These are phyloP conservation scores for Athelia sp. DNA, from an alignment of 1,284 basidiomycete species.

Conservation along the genomic window DNA sequence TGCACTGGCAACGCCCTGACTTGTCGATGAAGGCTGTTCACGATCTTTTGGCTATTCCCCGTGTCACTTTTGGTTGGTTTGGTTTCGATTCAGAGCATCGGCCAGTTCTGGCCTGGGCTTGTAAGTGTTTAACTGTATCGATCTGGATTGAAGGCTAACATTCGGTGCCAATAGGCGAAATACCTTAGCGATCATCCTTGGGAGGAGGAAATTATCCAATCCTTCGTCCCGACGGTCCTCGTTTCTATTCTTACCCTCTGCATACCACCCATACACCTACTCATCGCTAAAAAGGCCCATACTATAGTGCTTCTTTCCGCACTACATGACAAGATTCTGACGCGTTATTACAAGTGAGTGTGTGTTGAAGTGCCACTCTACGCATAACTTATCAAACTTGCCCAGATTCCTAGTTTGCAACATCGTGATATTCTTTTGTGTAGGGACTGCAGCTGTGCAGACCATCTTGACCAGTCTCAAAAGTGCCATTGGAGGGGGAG, in stretches of 20 bases:
- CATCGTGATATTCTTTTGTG: slow-evolving; percentile 86
- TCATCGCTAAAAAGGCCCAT: slow-evolving; percentile 86
- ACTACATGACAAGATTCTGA: slow-evolving; percentile 84
- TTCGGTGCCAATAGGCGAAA: slow-evolving; percentile 31
- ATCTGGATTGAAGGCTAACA: slow-evolving; percentile 7
- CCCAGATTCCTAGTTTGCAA: slow-evolving; percentile 65
- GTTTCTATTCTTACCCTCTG: slow-evolving; percentile 74
- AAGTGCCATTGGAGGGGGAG: slow-evolving; percentile 30
- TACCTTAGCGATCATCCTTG: slow-evolving; percentile 64
- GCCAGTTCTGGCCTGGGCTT: slow-evolving; percentile 64
- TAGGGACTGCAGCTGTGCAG: slow-evolving; percentile 76
- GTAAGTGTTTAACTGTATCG: slow-evolving; percentile 32
- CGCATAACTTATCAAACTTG: too few species aligned
- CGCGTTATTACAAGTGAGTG: slow-evolving; percentile 72
- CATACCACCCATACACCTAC: slow-evolving; percentile 72
- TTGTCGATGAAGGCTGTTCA: slow-evolving; percentile 68
- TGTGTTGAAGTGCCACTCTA: too few species aligned
- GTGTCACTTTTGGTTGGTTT: slow-evolving; percentile 75
- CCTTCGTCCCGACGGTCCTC: slow-evolving; percentile 77
- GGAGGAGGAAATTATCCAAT: slow-evolving; percentile 70
- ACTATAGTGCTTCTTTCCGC: slow-evolving; percentile 80
- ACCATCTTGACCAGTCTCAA: slow-evolving; percentile 63
- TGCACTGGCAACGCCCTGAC: not conserved
- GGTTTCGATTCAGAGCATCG: slow-evolving; percentile 75
- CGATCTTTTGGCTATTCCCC: slow-evolving; percentile 81